Evolutionary conservation across 2,329 filamentous ascomycete genomes (phyloP).

Genomic region (Colletotrichum sp.): DNA sequence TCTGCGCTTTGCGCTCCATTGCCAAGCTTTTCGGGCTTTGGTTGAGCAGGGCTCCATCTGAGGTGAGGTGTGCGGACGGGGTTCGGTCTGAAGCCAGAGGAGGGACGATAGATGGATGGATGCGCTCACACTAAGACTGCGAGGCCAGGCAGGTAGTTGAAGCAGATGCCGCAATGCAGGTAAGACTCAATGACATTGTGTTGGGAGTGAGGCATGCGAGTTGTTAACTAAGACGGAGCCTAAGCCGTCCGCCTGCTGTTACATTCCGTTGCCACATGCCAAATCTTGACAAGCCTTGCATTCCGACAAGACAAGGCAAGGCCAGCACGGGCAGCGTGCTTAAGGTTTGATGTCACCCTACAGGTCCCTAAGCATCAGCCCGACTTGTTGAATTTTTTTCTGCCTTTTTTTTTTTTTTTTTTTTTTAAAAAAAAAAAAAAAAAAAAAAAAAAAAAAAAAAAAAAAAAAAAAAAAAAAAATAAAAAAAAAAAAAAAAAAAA

Average conservation of each 20-base stretch:
- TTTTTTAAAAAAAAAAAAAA: too few relatives aligned
- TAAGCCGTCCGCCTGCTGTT: background rate
- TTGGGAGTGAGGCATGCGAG: background rate
- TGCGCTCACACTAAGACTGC: background rate
- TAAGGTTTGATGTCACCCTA: constrained; percentile 15
- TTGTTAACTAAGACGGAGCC: background rate
- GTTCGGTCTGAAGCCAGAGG: background rate
- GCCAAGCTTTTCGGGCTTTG: background rate
- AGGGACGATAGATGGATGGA: background rate
- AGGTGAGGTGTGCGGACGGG: background rate
- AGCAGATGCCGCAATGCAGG: background rate
- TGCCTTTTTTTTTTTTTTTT: too few relatives aligned
- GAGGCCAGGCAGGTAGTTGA: background rate
- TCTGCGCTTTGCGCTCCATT: background rate
- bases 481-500: too few relatives aligned
- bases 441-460: too few relatives aligned
- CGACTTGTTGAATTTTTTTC: background rate
- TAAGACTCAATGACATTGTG: background rate
- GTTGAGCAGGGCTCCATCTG: background rate
- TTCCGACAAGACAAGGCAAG: background rate
- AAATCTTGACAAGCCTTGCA: background rate
- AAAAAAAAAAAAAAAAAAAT: too few relatives aligned
- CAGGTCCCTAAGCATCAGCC: background rate
- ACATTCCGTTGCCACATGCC: background rate
- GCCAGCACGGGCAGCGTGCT: constrained; percentile 2